Percentiles rank a stretch among this genome's conserved stretches.
These are phyloP conservation scores for Ilex asprella DNA, from an alignment of 257 asterid genomes.

Conservation along the genomic window DNA sequence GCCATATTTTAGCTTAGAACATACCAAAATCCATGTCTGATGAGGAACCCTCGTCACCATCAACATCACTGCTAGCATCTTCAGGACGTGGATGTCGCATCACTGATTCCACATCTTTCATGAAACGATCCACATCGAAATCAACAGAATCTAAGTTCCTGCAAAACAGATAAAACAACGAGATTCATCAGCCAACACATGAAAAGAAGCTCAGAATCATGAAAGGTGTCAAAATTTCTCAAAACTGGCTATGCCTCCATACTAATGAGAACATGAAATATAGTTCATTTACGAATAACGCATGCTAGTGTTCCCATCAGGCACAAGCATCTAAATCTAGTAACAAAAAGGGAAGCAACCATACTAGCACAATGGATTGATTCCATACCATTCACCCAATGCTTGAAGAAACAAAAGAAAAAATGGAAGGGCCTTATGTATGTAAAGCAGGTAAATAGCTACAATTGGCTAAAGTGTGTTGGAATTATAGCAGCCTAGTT, in stretches of 20 bases:
- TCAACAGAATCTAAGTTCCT: slow-evolving; percentile 57
- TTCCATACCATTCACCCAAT: no score
- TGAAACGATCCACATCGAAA: slow-evolving; percentile 74
- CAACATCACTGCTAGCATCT: slow-evolving; percentile 40
- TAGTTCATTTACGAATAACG: no score
- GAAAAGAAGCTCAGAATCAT: not conserved
- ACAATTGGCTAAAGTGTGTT: no score
- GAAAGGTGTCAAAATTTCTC: not conserved
- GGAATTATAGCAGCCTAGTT: no score
- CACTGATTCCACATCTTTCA: slow-evolving; percentile 75
- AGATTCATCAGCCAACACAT: not conserved
- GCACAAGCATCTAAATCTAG: no score
- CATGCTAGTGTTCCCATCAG: no score
- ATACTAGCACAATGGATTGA: no score
- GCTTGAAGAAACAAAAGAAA: no score
- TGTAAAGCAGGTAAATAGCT: no score
- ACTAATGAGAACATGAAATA: no score
- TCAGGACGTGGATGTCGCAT: slow-evolving; percentile 42
- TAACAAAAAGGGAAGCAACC: no score
- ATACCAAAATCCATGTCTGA: slow-evolving; percentile 85
- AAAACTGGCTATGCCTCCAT: not conserved
- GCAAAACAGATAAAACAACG: slow-evolving; percentile 10
- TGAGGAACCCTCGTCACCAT: slow-evolving; percentile 53
- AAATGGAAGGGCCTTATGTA: no score
- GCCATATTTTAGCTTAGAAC: not conserved